These are phyloP conservation scores for Inga laurina DNA, from an alignment of 306 rosid species.

Conservation along the genomic window DNA sequence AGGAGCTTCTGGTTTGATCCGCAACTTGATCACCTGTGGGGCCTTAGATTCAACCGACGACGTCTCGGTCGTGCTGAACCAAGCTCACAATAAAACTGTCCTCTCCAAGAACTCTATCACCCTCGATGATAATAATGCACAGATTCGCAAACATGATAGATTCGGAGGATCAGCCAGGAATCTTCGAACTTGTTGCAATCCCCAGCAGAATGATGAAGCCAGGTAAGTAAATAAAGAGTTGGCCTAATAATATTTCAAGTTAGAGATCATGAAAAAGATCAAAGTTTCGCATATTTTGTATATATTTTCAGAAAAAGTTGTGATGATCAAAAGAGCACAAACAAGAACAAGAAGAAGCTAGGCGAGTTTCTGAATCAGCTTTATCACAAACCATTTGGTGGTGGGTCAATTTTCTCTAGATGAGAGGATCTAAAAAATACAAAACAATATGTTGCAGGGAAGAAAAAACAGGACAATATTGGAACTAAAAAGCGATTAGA, in stretches of 20 bases:
- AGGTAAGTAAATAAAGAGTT: constrained; percentile 9
- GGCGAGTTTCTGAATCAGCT: constrained; percentile 29
- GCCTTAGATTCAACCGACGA: constrained; percentile 54
- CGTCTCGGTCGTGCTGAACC: constrained; percentile 34
- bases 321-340: constrained; percentile 30
- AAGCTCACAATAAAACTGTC: constrained; percentile 1
- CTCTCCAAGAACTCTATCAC: background rate
- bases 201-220: constrained; percentile 7
- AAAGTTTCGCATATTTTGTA: too few relatives aligned
- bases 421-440: background rate
- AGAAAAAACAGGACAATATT: background rate
- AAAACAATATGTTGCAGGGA: background rate
- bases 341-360: constrained; percentile 33
- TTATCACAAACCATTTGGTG: constrained; percentile 39
- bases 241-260: background rate
- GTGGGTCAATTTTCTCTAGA: constrained; percentile 60
- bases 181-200: background rate
- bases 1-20: constrained; percentile 53
- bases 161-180: constrained; percentile 17
- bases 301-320: constrained; percentile 37
- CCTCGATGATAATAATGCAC: constrained; percentile 5
- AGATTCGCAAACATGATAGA: constrained; percentile 16
- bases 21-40: constrained; percentile 66
- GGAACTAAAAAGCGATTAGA: background rate
- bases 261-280: background rate